Base-by-base conservation (phyloP, 257 asterid species). In the Nicotiana noctiflora region DNA sequence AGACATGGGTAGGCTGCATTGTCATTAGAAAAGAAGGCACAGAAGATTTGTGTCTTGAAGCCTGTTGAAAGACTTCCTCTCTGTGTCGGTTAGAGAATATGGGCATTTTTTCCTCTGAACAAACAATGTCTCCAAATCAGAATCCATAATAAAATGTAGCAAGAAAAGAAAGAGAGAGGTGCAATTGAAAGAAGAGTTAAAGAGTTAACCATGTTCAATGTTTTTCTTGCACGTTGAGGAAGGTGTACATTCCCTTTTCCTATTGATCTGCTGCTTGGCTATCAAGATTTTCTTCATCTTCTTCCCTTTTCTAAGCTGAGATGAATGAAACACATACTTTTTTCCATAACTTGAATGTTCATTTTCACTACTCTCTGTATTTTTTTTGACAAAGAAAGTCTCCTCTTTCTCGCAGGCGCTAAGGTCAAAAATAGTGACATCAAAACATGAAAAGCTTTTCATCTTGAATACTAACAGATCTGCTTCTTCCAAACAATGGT, bases 1-100 rank as follows among this genome's bases (percentile, higher is more conserved):
- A 13, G 60, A 74, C 78, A 49, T 74, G 78, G 4, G 61, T 74
- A 15, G 78, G 78, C 78, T 74, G 60, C 78, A 74, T 74, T 49
- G 60, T 74, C 78, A 74, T 49, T n/a, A 74, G 78, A 74, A 74
- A 12, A 74, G 15, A 74, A 74, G 78, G 78, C 14, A 23, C 57
- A 8, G 23, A 74, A 74, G 78, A 74, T 49, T 7, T 74, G 3
- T 74, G 78, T 14, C 23, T 49, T 74, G 78, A 74, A 1, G 78
- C 78, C 40, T 13, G 40, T 23, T 23, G 44, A 49, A 46, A 37
- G 3, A 23, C 44, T 46, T 8, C 25, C 40, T 74, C 78, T 49
- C 49, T 72, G 23, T 40, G 25, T 23, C 61, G 25, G 78, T 2
- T 49, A 49, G 61, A 49, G 40, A 23, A 49, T 8, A 49, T 13